Conservation (phyloP, 192 early-diverging fungal genomes). For the Entophlyctis luteolus region DNA sequence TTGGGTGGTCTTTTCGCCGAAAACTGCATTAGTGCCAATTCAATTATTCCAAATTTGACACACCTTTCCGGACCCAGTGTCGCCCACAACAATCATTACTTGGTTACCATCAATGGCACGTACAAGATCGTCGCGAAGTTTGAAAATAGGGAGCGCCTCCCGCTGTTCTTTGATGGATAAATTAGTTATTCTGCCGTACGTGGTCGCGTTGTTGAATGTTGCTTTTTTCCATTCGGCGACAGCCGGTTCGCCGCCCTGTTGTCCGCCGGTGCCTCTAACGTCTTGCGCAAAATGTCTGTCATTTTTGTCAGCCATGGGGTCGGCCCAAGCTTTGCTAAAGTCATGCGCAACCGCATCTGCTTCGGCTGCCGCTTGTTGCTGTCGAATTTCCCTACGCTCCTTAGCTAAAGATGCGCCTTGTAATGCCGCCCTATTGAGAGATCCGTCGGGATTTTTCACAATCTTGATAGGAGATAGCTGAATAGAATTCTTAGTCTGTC, state of each 20-base stretch:
- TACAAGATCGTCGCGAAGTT: constrained; percentile 71
- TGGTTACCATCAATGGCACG: constrained; percentile 74
- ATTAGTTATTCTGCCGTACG: constrained; percentile 86
- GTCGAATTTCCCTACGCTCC: constrained; percentile 79
- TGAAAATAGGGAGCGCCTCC: constrained; percentile 82
- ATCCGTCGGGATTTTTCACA: constrained; percentile 96
- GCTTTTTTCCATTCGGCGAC: constrained; percentile 88
- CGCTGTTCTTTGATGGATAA: constrained; percentile 75
- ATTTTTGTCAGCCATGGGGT: constrained; percentile 72
- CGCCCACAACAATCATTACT: constrained; percentile 85
- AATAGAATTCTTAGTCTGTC: constrained; percentile 79
- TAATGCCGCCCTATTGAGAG: constrained; percentile 91
- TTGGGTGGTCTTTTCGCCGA: constrained; percentile 95
- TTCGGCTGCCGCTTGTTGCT: constrained; percentile 48
- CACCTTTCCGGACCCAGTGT: constrained; percentile 92
- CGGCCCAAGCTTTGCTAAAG: constrained; percentile 84
- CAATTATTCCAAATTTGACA: background rate
- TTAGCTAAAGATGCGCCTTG: constrained; percentile 88
- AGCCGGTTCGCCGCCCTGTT: constrained; percentile 28
- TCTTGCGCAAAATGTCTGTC: constrained; percentile 94
- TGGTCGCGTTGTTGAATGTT: constrained; percentile 75
- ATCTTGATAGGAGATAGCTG: constrained; percentile 94
- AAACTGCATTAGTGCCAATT: too few species aligned
- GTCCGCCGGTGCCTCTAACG: constrained; percentile 60
- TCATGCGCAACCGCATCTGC: constrained; percentile 73